These are phyloP conservation scores for Rubia balearica DNA, from an alignment of 305 asterid species.

Conservation along the genomic window DNA sequence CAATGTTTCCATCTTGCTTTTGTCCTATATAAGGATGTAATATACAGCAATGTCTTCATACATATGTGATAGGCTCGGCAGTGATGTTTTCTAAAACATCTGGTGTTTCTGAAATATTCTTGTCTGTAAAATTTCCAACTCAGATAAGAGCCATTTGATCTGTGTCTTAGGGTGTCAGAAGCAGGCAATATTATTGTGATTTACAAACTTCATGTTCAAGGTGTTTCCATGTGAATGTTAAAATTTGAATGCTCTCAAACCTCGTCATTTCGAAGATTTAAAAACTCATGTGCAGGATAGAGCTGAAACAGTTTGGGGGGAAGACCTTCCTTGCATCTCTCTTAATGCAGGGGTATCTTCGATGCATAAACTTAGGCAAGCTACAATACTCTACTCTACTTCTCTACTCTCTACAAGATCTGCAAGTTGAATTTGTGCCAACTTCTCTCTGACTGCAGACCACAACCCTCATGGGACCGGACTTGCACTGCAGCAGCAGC, in stretches of 20 bases:
- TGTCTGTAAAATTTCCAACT: neutral
- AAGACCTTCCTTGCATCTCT: slow-evolving; percentile 48
- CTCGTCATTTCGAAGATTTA: neutral
- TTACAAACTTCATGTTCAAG: neutral
- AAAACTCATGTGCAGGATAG: slow-evolving; percentile 3
- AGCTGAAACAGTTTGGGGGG: slow-evolving; percentile 49
- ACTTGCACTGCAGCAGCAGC: slow-evolving; percentile 21
- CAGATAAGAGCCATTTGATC: too few species aligned
- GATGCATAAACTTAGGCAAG: slow-evolving; percentile 31
- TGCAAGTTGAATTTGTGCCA: neutral
- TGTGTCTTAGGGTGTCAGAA: neutral
- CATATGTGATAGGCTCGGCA: neutral
- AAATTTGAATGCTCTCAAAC: neutral
- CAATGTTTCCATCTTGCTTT: neutral
- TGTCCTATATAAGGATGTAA: neutral
- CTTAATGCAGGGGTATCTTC: slow-evolving; percentile 7
- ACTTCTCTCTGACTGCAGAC: slow-evolving; percentile 25
- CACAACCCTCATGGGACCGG: slow-evolving; percentile 7
- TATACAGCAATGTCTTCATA: neutral
- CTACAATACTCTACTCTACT: neutral
- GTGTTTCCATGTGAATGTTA: neutral
- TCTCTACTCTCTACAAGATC: neutral
- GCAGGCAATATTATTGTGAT: neutral
- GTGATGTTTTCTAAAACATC: neutral
- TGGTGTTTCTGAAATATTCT: neutral